phyloP scores from a whole-genome alignment of 345 rosid species.

The Pistacia integerrima region DNA sequence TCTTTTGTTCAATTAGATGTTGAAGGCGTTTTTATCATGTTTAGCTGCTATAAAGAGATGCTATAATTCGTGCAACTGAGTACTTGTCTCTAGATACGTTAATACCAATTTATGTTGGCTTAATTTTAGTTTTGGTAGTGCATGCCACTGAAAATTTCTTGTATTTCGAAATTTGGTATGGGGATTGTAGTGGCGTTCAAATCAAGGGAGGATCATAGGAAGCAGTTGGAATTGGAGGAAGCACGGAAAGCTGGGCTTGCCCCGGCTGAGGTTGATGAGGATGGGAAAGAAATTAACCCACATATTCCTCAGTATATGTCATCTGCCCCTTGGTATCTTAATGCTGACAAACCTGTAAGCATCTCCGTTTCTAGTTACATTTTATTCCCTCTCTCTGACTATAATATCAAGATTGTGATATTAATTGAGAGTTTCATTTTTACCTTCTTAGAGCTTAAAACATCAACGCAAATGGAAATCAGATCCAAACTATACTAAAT shows the following conservation, averaged over 20 bases:
- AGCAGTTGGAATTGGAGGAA: slow-evolving; percentile 63
- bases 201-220: slow-evolving; percentile 66
- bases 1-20: neutral
- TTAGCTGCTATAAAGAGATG: too few species aligned
- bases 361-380: neutral
- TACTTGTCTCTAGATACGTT: too few species aligned
- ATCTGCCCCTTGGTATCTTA: slow-evolving; percentile 77
- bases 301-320: slow-evolving; percentile 81
- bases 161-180: neutral
- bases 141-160: neutral
- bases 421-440: neutral
- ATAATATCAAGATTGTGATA: neutral
- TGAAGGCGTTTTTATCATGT: too few species aligned
- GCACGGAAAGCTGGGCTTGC: slow-evolving; percentile 82
- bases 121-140: neutral
- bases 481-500: slow-evolving; percentile 56
- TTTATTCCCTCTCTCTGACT: neutral
- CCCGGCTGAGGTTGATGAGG: slow-evolving; percentile 75
- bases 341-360: slow-evolving; percentile 54
- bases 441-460: slow-evolving; percentile 46
- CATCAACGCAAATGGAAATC: slow-evolving; percentile 78
- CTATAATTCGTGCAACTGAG: too few species aligned
- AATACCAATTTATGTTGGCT: too few species aligned
- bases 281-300: slow-evolving; percentile 76
- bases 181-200: slow-evolving; percentile 59